These are phyloP conservation scores for Oemleria cerasiformis DNA, from an alignment of 306 rosid genomes.

Conservation along the genomic window DNA sequence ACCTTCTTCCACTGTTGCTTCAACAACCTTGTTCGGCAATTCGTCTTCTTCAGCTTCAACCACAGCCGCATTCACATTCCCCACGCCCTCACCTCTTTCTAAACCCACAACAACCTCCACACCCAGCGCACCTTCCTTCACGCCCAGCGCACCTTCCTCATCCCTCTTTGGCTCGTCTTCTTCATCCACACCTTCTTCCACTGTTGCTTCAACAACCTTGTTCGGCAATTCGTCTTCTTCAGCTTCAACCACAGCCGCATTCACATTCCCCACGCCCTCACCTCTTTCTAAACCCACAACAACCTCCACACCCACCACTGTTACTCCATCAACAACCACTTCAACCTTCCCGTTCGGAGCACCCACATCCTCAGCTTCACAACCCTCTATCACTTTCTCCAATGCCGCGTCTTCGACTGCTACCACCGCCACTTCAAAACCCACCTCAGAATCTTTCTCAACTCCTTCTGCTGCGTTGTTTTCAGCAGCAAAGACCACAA, in stretches of 20 bases:
- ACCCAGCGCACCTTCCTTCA: slow-evolving; percentile 46
- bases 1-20: slow-evolving; percentile 19
- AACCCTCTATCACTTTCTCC: slow-evolving; percentile 42
- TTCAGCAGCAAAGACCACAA: slow-evolving; percentile 54
- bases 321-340: slow-evolving; percentile 32
- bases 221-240: slow-evolving; percentile 33
- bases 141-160: slow-evolving; percentile 7
- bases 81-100: slow-evolving; percentile 26
- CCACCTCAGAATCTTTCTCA: slow-evolving; percentile 42
- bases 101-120: slow-evolving; percentile 33
- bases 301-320: slow-evolving; percentile 20
- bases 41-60: slow-evolving; percentile 34
- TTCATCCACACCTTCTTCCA: slow-evolving; percentile 15
- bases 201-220: slow-evolving; percentile 19
- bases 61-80: slow-evolving; percentile 36
- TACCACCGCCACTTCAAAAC: slow-evolving; percentile 31
- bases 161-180: slow-evolving; percentile 27
- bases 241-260: slow-evolving; percentile 29
- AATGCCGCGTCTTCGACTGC: slow-evolving; percentile 41
- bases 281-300: slow-evolving; percentile 37
- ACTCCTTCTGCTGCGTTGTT: slow-evolving; percentile 46
- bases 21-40: slow-evolving; percentile 21
- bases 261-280: slow-evolving; percentile 34
- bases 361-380: slow-evolving; percentile 45
- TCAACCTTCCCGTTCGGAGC: slow-evolving; percentile 49